Conservation (phyloP, 768 basidiomycete species). For the Trametes cubensis region DNA sequence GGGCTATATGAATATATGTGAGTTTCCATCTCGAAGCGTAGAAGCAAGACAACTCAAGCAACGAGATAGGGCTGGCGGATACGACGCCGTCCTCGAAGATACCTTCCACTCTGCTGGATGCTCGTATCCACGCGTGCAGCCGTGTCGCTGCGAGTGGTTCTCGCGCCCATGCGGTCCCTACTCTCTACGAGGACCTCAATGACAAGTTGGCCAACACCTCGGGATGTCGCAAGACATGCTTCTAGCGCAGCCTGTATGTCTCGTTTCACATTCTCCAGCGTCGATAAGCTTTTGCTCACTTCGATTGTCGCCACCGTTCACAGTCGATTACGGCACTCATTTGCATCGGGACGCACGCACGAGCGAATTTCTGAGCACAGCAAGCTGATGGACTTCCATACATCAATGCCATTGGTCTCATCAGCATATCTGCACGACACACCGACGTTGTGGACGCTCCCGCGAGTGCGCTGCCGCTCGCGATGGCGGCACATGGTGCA, state of each 20-base stretch:
- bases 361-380: not conserved
- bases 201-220: not conserved
- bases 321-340: constrained; percentile 11
- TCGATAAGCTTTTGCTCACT: constrained; percentile 5
- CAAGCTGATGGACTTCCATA: not conserved
- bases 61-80: not conserved
- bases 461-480: not conserved
- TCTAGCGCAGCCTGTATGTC: not conserved
- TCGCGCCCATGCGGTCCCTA: constrained; percentile 14
- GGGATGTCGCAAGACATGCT: not conserved
- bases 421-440: not conserved
- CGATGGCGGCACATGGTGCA: not conserved
- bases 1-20: not conserved
- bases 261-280: not conserved
- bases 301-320: not conserved
- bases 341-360: not conserved
- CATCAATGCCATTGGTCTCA: not conserved
- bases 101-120: constrained; percentile 9
- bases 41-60: not conserved
- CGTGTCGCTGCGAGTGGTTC: not conserved
- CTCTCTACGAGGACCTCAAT: not conserved
- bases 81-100: not conserved
- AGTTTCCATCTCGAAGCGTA: not conserved
- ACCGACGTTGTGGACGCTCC: constrained; percentile 3
- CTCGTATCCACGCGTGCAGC: not conserved